These are phyloP conservation scores for Alternaria tenuissima DNA, from an alignment of 2,329 filamentous ascomycete species.

Conservation along the genomic window DNA sequence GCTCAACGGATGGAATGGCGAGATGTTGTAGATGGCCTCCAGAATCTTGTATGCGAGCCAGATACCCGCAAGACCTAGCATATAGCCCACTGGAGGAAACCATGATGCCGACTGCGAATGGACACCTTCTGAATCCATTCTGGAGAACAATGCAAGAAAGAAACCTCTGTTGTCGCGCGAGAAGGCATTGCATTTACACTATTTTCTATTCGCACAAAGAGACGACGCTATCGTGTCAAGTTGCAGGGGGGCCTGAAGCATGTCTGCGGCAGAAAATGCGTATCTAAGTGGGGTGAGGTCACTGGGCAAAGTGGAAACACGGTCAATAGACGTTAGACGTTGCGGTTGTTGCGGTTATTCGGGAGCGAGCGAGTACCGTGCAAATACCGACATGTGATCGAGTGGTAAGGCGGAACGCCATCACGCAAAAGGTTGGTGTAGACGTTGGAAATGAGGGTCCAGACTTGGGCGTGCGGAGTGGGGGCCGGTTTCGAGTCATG, in stretches of 20 bases:
- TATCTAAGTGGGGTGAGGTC: background rate
- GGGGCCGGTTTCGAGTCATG: background rate
- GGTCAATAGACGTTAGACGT: background rate
- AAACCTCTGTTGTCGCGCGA: background rate
- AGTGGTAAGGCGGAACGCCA: background rate
- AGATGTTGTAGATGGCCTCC: slow-evolving; percentile 37
- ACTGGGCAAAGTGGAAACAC: background rate
- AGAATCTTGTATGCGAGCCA: slow-evolving; percentile 26
- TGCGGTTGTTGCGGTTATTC: background rate
- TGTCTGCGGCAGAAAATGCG: background rate
- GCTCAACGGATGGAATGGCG: slow-evolving; percentile 39
- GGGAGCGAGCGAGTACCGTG: background rate
- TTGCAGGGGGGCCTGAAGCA: background rate
- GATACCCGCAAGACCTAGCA: slow-evolving; percentile 14
- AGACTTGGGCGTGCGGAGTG: background rate
- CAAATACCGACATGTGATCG: background rate
- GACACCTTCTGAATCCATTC: background rate
- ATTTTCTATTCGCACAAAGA: background rate
- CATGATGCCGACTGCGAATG: background rate
- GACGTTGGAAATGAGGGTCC: background rate
- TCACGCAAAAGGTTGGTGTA: background rate
- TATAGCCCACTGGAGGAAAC: background rate
- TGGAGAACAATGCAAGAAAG: background rate
- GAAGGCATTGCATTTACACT: background rate
- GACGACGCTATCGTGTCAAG: background rate